Evolutionary conservation across 805 yeast genomes (phyloP), one percentile per base, ranked within the genome.

Genomic region (Ogataea sp.): DNA sequence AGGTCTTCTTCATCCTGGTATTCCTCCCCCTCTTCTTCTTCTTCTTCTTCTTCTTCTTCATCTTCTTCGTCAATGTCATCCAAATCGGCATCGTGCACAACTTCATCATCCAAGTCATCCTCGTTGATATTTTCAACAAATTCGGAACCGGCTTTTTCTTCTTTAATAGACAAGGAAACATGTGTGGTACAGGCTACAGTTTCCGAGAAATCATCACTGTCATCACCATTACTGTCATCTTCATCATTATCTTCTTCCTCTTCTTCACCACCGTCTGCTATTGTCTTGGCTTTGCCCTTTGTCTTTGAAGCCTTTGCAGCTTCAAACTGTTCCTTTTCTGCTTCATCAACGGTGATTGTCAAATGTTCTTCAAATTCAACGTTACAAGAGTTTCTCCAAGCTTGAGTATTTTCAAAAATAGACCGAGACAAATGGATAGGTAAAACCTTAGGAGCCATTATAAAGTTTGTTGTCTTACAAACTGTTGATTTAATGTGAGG

Each of bases 401-500:
- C 74, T 15, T 71, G 74, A 32, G 75, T 75, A 8, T 83, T 86
- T 36, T 75, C 70, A 53, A 73, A 88, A 32, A 83, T 71, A 0
- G 97, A 89, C 50, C 97, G 68, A 9, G 96, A 86, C 32, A 93
- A 61, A 56, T 90, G 97, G n/a, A 90, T 62, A 0, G 84, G 74
- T 37, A 93, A 66, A 6, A 85, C 62, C 39, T 73, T 68, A 0
- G 98, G 97, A 4, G 85, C 73, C 39, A 71, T 69, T 11, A 75
- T 67, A 31, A 87, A 69, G 20, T 69, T 67, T 0, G 80, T 75
- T 44, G 71, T 73, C 52, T 85, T 83, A 25, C 77, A 73, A 5
- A 90, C 86, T 0, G 80, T 74, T 1, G 90, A 74, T 33, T 75
- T 73, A 3, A 84, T 53, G 9, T 59, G 30, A 2, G 44, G 38